phyloP scores from a whole-genome alignment of 805 yeast species.

The Metschnikowia bowlesiae region DNA sequence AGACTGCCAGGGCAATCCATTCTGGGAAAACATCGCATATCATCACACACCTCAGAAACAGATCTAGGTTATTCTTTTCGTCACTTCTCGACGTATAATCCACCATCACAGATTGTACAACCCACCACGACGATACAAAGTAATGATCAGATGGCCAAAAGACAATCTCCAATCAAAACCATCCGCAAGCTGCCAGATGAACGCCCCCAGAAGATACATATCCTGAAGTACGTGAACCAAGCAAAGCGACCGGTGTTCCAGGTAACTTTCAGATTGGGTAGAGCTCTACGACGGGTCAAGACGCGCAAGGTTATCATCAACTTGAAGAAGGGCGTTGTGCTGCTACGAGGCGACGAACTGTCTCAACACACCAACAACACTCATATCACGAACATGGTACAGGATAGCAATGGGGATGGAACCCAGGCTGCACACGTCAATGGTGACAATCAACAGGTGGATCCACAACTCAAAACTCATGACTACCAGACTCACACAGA shows the following conservation, averaged over 20 bases:
- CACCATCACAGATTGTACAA: not conserved
- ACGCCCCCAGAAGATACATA: not conserved
- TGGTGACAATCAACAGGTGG: not conserved
- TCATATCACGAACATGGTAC: not conserved
- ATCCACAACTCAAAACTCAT: not conserved
- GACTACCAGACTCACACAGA: not conserved
- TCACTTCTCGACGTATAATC: not conserved
- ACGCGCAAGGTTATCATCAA: not conserved
- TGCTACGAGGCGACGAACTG: not conserved
- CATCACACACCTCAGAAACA: not conserved
- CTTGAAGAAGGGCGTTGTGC: not conserved
- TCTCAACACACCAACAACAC: not conserved
- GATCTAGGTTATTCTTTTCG: not conserved
- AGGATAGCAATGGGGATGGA: not conserved
- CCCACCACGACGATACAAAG: not conserved
- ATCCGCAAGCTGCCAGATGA: not conserved
- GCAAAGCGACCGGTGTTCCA: not conserved
- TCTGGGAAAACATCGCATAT: not conserved
- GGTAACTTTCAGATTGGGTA: not conserved
- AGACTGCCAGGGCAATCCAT: not conserved
- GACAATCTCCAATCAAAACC: not conserved
- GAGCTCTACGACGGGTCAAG: conserved; percentile 6
- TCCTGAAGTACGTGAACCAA: not conserved
- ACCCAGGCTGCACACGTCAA: not conserved
- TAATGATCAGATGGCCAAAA: conserved; percentile 1